phyloP scores from a whole-genome alignment of 139 green algal species.

The Asterochloris sp. region DNA sequence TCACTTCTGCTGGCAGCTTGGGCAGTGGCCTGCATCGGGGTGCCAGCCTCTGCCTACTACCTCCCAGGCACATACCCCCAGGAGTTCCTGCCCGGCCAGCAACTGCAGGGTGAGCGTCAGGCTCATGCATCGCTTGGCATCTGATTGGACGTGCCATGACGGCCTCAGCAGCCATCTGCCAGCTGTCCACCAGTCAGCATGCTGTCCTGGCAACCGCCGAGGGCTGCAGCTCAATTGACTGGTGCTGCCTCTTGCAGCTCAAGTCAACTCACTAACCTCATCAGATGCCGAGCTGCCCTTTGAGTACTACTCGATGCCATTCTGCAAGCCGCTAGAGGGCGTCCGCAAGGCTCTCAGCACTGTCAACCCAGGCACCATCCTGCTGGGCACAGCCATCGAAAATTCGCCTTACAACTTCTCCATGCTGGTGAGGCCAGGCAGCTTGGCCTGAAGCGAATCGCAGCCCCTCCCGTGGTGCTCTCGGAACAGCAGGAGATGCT shows the following conservation, averaged over 20 bases:
- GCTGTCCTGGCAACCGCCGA: not conserved
- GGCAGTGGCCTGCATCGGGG: too few species aligned
- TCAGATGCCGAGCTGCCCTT: slow-evolving; percentile 90
- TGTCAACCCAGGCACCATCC: slow-evolving; percentile 91
- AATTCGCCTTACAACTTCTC: slow-evolving; percentile 92
- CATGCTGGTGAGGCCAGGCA: slow-evolving; percentile 60
- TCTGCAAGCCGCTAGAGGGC: slow-evolving; percentile 85
- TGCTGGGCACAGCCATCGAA: slow-evolving; percentile 83
- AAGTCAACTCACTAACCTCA: slow-evolving; percentile 85
- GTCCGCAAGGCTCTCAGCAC: slow-evolving; percentile 56
- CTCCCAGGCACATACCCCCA: slow-evolving; percentile 67
- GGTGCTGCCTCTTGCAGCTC: slow-evolving; percentile 29
- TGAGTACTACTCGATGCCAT: slow-evolving; percentile 93
- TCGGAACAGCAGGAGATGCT: too few species aligned
- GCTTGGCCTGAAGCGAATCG: not conserved
- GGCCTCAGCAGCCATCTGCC: not conserved
- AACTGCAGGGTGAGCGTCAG: slow-evolving; percentile 46
- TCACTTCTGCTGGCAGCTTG: too few species aligned
- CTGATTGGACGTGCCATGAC: slow-evolving; percentile 1
- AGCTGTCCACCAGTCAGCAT: too few species aligned
- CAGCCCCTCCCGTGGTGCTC: too few species aligned
- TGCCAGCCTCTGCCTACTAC: slow-evolving; percentile 19
- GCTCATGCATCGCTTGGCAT: not conserved
- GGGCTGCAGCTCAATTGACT: not conserved
- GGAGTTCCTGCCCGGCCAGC: slow-evolving; percentile 56